Conservation (phyloP, 768 basidiomycete genomes). For the Chalciporus sphaerocephalus region DNA sequence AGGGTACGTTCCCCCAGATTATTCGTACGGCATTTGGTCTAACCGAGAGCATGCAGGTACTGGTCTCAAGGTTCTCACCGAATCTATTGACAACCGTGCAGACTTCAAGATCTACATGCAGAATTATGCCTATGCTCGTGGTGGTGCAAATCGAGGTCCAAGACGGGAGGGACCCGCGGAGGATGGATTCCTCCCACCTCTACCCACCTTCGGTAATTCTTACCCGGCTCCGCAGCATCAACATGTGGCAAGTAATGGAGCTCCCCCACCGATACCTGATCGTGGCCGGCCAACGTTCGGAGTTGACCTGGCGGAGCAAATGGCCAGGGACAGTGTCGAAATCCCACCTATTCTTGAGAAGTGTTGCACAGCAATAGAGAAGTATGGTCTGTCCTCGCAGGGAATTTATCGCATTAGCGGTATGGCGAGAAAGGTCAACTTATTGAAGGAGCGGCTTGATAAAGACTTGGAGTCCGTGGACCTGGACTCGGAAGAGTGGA, state of each 20-base stretch:
- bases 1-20: slow-evolving; percentile 44
- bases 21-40: not conserved
- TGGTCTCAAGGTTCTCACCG: slow-evolving; percentile 82
- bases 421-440: slow-evolving; percentile 79
- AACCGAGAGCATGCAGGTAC: slow-evolving; percentile 36
- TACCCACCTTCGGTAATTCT: slow-evolving; percentile 42
- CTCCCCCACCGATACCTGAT: slow-evolving; percentile 40
- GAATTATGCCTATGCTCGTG: slow-evolving; percentile 90
- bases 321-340: slow-evolving; percentile 86
- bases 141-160: slow-evolving; percentile 62
- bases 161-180: slow-evolving; percentile 85
- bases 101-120: slow-evolving; percentile 99
- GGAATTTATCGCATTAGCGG: slow-evolving; percentile 95
- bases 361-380: slow-evolving; percentile 90
- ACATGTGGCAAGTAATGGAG: slow-evolving; percentile 24
- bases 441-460: slow-evolving; percentile 80
- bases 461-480: slow-evolving; percentile 87
- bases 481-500: slow-evolving; percentile 85
- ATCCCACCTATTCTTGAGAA: slow-evolving; percentile 84
- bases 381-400: slow-evolving; percentile 74
- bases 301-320: slow-evolving; percentile 87
- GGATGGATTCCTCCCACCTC: slow-evolving; percentile 78
- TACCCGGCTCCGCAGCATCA: slow-evolving; percentile 26
- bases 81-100: slow-evolving; percentile 87
- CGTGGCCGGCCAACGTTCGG: slow-evolving; percentile 85